A percentile compares a stretch with the other conserved stretches of the same genome.
These are phyloP conservation scores for Ophiostoma sp. DNA, from an alignment of 2,329 filamentous ascomycete genomes.

Conservation along the genomic window DNA sequence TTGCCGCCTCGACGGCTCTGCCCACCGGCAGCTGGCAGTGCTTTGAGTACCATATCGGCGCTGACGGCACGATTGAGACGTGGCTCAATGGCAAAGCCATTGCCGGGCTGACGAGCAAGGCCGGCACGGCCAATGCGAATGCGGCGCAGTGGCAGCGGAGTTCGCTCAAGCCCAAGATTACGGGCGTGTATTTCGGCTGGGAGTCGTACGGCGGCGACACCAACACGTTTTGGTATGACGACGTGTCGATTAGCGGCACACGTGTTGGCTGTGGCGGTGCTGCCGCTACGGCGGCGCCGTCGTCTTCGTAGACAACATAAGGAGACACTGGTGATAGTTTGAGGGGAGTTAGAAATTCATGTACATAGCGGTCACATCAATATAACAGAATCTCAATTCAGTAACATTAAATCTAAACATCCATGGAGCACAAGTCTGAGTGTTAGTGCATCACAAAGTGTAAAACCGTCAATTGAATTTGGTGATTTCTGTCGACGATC, in stretches of 20 bases:
- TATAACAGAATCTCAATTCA: background rate
- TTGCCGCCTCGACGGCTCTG: conserved; percentile 54
- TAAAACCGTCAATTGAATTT: no score
- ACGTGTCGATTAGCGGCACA: conserved; percentile 51
- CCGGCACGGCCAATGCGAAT: conserved; percentile 52
- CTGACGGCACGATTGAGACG: conserved; percentile 60
- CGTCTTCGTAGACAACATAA: no score
- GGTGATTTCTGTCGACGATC: background rate
- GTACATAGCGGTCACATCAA: background rate
- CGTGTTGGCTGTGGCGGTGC: conserved; percentile 48
- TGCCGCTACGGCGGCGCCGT: background rate
- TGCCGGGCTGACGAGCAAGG: conserved; percentile 50
- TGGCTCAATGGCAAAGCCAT: conserved; percentile 58
- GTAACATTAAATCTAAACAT: background rate
- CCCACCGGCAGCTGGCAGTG: conserved; percentile 56
- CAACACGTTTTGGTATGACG: conserved; percentile 66
- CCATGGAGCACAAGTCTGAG: no score
- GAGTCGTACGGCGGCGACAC: conserved; percentile 61
- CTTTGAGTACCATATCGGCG: conserved; percentile 61
- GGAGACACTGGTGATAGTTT: background rate
- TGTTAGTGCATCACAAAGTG: no score
- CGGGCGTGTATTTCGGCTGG: conserved; percentile 62
- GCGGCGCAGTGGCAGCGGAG: conserved; percentile 55
- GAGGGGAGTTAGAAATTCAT: background rate
- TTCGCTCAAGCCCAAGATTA: conserved; percentile 52